Conservation (phyloP, 306 rosid genomes). For the Nissolia schottii region DNA sequence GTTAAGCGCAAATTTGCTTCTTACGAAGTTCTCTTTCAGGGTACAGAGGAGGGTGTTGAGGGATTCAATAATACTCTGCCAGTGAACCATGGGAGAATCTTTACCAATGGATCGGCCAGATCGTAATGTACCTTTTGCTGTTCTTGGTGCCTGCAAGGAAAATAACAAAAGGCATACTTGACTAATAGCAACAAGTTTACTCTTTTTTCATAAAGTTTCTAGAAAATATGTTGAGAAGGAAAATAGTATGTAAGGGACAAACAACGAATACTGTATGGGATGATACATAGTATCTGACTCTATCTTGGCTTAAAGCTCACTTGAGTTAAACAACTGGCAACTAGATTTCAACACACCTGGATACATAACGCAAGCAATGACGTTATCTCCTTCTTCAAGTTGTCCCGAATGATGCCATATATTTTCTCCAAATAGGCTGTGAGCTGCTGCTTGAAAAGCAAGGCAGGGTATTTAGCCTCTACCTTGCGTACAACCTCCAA, state of each 20-base stretch:
- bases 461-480: constrained; percentile 88
- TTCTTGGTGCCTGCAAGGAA: constrained; percentile 65
- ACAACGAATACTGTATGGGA: neutral
- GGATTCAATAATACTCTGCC: constrained; percentile 82
- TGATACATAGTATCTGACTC: neutral
- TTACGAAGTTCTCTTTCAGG: constrained; percentile 78
- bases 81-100: constrained; percentile 68
- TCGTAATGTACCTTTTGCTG: constrained; percentile 61
- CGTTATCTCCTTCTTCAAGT: constrained; percentile 74
- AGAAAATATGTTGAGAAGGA: neutral
- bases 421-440: constrained; percentile 89
- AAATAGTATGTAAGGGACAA: neutral
- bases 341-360: constrained; percentile 50
- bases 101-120: constrained; percentile 65
- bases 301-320: neutral
- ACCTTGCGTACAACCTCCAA: constrained; percentile 61
- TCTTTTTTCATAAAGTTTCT: neutral
- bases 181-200: neutral
- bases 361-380: constrained; percentile 62
- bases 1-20: constrained; percentile 22
- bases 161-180: neutral
- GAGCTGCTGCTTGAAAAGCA: constrained; percentile 90
- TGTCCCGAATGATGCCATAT: constrained; percentile 80
- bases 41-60: constrained; percentile 68
- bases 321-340: constrained; percentile 1